Conservation (phyloP, 2,329 filamentous ascomycete genomes). For the Fusarium globosum region DNA sequence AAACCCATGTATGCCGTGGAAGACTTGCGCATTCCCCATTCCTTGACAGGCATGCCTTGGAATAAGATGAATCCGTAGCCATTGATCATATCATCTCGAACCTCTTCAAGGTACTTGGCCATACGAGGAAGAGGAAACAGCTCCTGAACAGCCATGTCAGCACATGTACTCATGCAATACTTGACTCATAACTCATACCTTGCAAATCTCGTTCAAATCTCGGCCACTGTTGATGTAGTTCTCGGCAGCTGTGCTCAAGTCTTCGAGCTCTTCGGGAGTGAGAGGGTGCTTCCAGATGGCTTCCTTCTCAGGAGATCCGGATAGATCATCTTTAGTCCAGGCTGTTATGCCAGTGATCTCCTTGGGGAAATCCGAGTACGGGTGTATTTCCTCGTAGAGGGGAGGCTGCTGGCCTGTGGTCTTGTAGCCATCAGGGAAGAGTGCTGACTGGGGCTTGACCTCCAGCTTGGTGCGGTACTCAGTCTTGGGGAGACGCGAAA, state of each 20-base stretch:
- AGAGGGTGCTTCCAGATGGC: slow-evolving; percentile 75
- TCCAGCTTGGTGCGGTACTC: neutral
- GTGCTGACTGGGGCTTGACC: neutral
- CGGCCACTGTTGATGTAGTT: slow-evolving; percentile 13
- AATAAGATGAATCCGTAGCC: slow-evolving; percentile 92
- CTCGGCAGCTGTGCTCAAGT: slow-evolving; percentile 12
- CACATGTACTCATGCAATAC: accelerated
- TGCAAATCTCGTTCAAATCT: slow-evolving; percentile 12
- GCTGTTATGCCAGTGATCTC: slow-evolving; percentile 77
- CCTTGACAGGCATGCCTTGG: slow-evolving; percentile 79
- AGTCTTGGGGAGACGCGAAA: neutral
- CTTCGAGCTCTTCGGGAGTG: slow-evolving; percentile 52
- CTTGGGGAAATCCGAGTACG: slow-evolving; percentile 77
- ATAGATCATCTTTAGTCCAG: slow-evolving; percentile 76
- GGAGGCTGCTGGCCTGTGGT: slow-evolving; percentile 78
- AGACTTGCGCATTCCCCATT: slow-evolving; percentile 82
- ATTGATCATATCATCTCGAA: slow-evolving; percentile 65
- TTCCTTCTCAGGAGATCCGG: slow-evolving; percentile 66
- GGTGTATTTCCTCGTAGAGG: slow-evolving; percentile 70
- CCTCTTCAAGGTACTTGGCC: slow-evolving; percentile 45
- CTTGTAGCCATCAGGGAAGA: slow-evolving; percentile 60
- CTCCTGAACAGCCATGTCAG: slow-evolving; percentile 22
- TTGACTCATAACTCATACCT: neutral
- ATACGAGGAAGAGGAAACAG: slow-evolving; percentile 53
- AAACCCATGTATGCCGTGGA: slow-evolving; percentile 89